phyloP scores from a whole-genome alignment of 306 rosid species.

The Lathyrus oleraceus region DNA sequence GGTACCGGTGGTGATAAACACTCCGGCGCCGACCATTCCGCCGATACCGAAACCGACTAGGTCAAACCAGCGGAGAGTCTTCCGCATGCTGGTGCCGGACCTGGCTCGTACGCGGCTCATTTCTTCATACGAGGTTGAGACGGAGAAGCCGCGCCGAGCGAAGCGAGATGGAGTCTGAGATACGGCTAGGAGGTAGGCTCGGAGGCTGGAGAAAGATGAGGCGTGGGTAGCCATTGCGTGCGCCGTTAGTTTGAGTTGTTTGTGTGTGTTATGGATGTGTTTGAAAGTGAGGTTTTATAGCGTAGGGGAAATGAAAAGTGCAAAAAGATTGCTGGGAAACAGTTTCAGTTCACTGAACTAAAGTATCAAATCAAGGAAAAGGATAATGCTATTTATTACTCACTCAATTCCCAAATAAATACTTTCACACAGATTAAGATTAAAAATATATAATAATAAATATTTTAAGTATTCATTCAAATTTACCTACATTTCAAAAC shows the following conservation, averaged over 20 bases:
- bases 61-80: constrained; percentile 80
- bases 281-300: constrained; percentile 12
- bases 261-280: neutral
- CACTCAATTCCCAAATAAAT: no score
- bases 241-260: neutral
- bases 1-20: constrained; percentile 78
- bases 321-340: neutral
- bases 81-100: constrained; percentile 69
- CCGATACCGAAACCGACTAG: constrained; percentile 75
- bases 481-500: no score
- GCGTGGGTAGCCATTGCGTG: constrained; percentile 47
- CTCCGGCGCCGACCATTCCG: constrained; percentile 97
- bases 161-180: constrained; percentile 68
- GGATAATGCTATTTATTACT: neutral
- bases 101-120: constrained; percentile 57
- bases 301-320: neutral
- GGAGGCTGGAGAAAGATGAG: constrained; percentile 70
- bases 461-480: no score
- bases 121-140: constrained; percentile 76
- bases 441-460: no score
- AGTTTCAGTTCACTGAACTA: constrained; percentile 6
- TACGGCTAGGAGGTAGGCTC: constrained; percentile 62
- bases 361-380: neutral
- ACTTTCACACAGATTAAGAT: no score
- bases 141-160: constrained; percentile 64